A percentile compares a stretch with the other conserved stretches of the same genome.
phyloP scores from a whole-genome alignment of 768 basidiomycete species.

The Lanmaoa rubissima region DNA sequence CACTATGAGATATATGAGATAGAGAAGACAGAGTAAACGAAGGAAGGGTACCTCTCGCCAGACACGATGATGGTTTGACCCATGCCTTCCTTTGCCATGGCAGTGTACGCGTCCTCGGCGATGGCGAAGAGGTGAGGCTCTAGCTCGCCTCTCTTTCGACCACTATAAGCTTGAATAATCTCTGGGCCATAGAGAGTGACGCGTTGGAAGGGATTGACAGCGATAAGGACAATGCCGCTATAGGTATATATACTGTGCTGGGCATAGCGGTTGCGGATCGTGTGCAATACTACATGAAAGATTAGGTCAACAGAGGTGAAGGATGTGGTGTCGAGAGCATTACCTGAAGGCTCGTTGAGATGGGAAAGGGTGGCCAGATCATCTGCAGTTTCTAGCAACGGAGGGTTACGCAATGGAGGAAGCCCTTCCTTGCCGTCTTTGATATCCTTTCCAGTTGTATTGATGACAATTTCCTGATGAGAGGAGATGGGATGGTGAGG shows the following conservation, averaged over 20 bases:
- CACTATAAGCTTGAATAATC: slow-evolving; percentile 96
- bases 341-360: slow-evolving; percentile 96
- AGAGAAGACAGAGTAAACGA: not conserved
- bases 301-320: not conserved
- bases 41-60: slow-evolving; percentile 78
- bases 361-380: slow-evolving; percentile 98
- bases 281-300: slow-evolving; percentile 74
- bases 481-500: not conserved
- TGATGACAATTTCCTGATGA: slow-evolving; percentile 70
- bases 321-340: slow-evolving; percentile 17
- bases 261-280: slow-evolving; percentile 94
- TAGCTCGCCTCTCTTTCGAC: slow-evolving; percentile 86
- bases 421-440: slow-evolving; percentile 76
- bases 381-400: slow-evolving; percentile 93
- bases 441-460: slow-evolving; percentile 78
- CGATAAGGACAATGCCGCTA: slow-evolving; percentile 97
- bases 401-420: slow-evolving; percentile 95
- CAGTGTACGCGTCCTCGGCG: slow-evolving; percentile 97
- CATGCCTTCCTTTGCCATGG: slow-evolving; percentile 90
- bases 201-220: slow-evolving; percentile 97
- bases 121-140: slow-evolving; percentile 99
- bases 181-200: slow-evolving; percentile 96
- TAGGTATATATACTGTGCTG: slow-evolving; percentile 99
- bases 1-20: slow-evolving; percentile 50
- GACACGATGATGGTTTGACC: slow-evolving; percentile 99